A percentile compares a stretch with the other conserved stretches of the same genome.
These are phyloP conservation scores for Rhinocladiella similis DNA, from an alignment of 2,329 filamentous ascomycete genomes.

Conservation along the genomic window DNA sequence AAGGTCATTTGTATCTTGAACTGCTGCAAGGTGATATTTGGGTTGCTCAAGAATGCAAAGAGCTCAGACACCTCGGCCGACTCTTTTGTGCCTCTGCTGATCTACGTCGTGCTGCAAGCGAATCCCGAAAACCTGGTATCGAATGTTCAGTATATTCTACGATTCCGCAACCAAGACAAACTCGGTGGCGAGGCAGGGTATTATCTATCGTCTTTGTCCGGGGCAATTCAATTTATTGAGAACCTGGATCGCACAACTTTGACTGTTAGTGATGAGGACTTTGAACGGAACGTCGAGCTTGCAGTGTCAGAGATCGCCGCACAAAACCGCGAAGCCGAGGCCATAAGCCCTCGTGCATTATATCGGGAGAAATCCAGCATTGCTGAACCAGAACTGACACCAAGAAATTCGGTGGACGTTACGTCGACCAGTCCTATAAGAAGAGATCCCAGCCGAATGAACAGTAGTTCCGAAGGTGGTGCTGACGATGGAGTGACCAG, in stretches of 20 bases:
- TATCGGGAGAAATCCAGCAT: slow-evolving; percentile 49
- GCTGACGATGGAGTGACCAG: slow-evolving; percentile 83
- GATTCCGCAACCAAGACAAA: slow-evolving; percentile 97
- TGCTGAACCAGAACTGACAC: slow-evolving; percentile 58
- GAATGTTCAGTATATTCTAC: slow-evolving; percentile 96
- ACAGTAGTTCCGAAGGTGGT: slow-evolving; percentile 49
- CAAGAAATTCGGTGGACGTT: slow-evolving; percentile 59
- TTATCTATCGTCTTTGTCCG: slow-evolving; percentile 85
- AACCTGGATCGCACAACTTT: slow-evolving; percentile 91
- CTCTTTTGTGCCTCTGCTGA: slow-evolving; percentile 90
- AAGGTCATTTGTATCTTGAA: slow-evolving; percentile 98
- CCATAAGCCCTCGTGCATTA: slow-evolving; percentile 36
- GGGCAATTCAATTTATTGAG: slow-evolving; percentile 94
- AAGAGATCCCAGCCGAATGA: slow-evolving; percentile 32
- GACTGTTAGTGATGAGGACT: slow-evolving; percentile 92
- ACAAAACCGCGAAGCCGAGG: slow-evolving; percentile 67
- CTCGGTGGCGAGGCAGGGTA: slow-evolving; percentile 97
- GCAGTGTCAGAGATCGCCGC: slow-evolving; percentile 95
- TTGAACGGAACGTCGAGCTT: slow-evolving; percentile 93
- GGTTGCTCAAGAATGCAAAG: slow-evolving; percentile 86
- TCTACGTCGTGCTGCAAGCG: slow-evolving; percentile 91
- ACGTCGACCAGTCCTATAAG: slow-evolving; percentile 50
- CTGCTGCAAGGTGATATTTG: slow-evolving; percentile 99
- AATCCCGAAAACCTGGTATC: slow-evolving; percentile 95
- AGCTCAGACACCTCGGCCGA: slow-evolving; percentile 87